Base-by-base conservation (phyloP, 2,329 filamentous ascomycete species). In the Colletotrichum tropicicola region DNA sequence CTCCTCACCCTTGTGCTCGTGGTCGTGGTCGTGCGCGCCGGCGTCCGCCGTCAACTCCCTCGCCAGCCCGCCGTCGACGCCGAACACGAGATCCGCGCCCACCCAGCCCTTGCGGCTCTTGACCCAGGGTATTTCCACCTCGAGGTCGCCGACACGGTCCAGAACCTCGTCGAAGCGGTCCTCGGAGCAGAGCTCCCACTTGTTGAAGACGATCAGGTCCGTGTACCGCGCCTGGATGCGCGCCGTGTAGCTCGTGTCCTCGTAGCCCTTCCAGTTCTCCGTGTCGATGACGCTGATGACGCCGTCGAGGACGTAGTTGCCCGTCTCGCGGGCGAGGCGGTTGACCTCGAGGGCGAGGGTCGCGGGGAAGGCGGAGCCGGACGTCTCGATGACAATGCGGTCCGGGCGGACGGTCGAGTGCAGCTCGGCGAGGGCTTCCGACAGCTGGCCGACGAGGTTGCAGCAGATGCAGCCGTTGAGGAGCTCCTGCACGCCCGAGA, bases 381-480 rank as follows among this genome's bases (percentile, higher is more conserved):
- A 92, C 3, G 96, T 99, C 84, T 99, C 96, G 75, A 99, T 90
- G 55, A 99, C 89, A 77, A 99, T 96, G 59, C 96, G 88, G 75
- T 98, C 92, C 0, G 94, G 95, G 0, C 70, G 68, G 32, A 83
- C 77, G 13, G 75, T 77, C 23, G 81, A 77, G 53, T 87, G 86
- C 41, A 99, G 89, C 73, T 96, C 90, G 44, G 86, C 80, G 17
- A 99, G 89, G 1, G 95, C 94, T 49, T 91, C 89, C 65, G 89
- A 88, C 7, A 99, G 88, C 77, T 97, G 93, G 15, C 96, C 96
- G 66, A 99, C 95, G 25, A 98, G 91, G 76, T 98, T 98, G 83
- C 96, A 99, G 87, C 96, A 99, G 79, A 99, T 98, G 81, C 96
- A 98, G 70, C 95, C 96, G 77, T 97, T 97, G 57, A 99, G 90